These are phyloP conservation scores for Pleurotus platypus DNA, from an alignment of 768 basidiomycete genomes.

Conservation along the genomic window DNA sequence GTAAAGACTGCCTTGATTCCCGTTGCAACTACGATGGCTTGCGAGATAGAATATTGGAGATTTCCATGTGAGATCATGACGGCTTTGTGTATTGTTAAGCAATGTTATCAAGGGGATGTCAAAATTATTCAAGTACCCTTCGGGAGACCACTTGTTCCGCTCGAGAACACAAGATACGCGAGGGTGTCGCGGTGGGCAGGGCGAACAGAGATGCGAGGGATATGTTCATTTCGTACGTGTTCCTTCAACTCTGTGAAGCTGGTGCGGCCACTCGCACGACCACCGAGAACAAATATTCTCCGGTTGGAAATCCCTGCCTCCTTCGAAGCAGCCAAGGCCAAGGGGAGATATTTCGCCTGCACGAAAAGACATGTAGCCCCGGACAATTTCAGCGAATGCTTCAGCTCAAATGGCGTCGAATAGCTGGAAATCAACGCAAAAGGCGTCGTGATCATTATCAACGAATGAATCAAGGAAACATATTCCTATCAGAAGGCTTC, in stretches of 20 bases:
- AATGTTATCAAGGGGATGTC: neutral
- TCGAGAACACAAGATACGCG: slow-evolving; percentile 73
- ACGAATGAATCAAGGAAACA: slow-evolving; percentile 43
- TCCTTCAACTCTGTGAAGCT: slow-evolving; percentile 42
- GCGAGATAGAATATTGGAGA: slow-evolving; percentile 39
- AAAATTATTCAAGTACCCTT: slow-evolving; percentile 45
- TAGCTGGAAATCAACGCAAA: slow-evolving; percentile 51
- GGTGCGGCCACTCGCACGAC: slow-evolving; percentile 30
- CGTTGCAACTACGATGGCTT: slow-evolving; percentile 28
- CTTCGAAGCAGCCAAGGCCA: slow-evolving; percentile 35
- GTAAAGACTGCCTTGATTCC: slow-evolving; percentile 28
- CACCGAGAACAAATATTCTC: slow-evolving; percentile 48
- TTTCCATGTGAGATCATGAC: slow-evolving; percentile 78
- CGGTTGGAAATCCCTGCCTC: slow-evolving; percentile 29
- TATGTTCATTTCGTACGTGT: slow-evolving; percentile 27
- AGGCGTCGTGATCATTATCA: slow-evolving; percentile 46
- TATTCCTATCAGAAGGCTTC: slow-evolving; percentile 43
- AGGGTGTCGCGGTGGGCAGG: slow-evolving; percentile 49
- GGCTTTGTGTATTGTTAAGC: slow-evolving; percentile 31
- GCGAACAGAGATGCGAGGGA: slow-evolving; percentile 38
- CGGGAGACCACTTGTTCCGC: slow-evolving; percentile 73
- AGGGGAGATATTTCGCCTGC: slow-evolving; percentile 37
- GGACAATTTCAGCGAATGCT: slow-evolving; percentile 44
- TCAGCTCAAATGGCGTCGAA: slow-evolving; percentile 54
- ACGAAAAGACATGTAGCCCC: slow-evolving; percentile 53